Evolutionary conservation across 1,284 basidiomycete species (phyloP).

Genomic region (Tylopilus orsonianus): DNA sequence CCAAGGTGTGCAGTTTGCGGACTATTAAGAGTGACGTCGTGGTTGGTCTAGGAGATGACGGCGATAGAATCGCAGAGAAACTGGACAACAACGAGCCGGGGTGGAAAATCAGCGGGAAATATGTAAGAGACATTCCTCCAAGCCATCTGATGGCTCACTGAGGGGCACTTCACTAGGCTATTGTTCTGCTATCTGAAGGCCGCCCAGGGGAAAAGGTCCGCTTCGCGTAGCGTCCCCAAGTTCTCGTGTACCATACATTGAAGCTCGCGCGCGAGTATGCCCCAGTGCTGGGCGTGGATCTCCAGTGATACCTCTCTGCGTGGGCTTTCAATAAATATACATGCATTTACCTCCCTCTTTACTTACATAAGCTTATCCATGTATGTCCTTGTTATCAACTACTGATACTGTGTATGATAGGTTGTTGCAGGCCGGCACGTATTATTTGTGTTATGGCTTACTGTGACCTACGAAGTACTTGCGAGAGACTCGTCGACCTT

Average conservation of each 20-base stretch:
- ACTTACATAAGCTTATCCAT: conserved; percentile 2
- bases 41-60: conserved; percentile 66
- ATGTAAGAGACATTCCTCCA: conserved; percentile 46
- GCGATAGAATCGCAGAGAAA: conserved; percentile 74
- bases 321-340: background rate
- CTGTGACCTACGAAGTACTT: no score
- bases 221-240: conserved; percentile 54
- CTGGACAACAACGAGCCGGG: conserved; percentile 88
- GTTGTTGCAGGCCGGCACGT: background rate
- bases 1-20: conserved; percentile 80
- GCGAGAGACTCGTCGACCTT: no score
- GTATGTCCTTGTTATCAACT: conserved; percentile 1
- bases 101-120: conserved; percentile 98
- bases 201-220: conserved; percentile 80
- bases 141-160: conserved; percentile 5
- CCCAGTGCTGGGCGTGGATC: background rate
- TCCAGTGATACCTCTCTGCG: conserved; percentile 4
- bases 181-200: conserved; percentile 83
- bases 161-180: conserved; percentile 52
- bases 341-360: background rate
- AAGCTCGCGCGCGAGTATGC: conserved; percentile 1
- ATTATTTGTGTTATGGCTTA: no score
- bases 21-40: conserved; percentile 90
- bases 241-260: background rate
- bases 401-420: no score